Base-by-base conservation (phyloP, 139 green algal genomes). In the Closterium sp. region DNA sequence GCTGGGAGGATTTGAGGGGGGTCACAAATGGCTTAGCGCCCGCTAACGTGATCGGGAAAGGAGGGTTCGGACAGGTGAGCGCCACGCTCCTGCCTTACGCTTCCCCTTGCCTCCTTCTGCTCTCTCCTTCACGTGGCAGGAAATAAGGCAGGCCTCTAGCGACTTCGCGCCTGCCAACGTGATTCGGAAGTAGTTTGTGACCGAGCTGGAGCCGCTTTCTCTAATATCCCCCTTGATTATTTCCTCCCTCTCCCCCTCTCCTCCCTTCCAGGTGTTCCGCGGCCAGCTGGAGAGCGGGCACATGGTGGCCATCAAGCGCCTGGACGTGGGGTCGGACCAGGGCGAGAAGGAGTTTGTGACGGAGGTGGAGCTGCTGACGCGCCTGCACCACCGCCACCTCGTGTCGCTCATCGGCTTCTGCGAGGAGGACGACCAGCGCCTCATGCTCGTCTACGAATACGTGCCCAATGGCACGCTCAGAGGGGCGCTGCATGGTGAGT, bases 381-480 rank as follows among this genome's bases (percentile, higher is more conserved):
- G 89, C n/a, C 83, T 92, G 76, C 89, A 92, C 89, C 89, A 92
- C 64, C 33, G 34, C 25, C 43, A 92, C 30, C 34, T 92, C 21
- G 89, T 92, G 10, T 90, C 64, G 10, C 83, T 92, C 8, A 64
- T 92, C 4, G 89, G 89, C 6, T 92, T 86, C 34, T 92, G 89
- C 32, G 76, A 90, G 31, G 89, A 92, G 89, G 88, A 86, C 30
- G 34, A 38, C 28, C 21, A 33, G 23, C 89, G 90, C 19, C 83
- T 90, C 33, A 92, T 92, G 89, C 89, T 92, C 1, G 89, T 92
- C 1, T 92, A 92, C 12, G 89, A 92, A 33, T 92, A 89, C 86
- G 84, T 92, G 21, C 81, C 81, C 33, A 83, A 66, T 33, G 89
- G 89, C 32, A 92, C 89, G 30, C 76, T 92, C 7, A 34, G 83